Percentiles rank a stretch among this genome's conserved stretches.
Conservation (phyloP, 2,329 filamentous ascomycete species). For the Dactylellina parvicollis region DNA sequence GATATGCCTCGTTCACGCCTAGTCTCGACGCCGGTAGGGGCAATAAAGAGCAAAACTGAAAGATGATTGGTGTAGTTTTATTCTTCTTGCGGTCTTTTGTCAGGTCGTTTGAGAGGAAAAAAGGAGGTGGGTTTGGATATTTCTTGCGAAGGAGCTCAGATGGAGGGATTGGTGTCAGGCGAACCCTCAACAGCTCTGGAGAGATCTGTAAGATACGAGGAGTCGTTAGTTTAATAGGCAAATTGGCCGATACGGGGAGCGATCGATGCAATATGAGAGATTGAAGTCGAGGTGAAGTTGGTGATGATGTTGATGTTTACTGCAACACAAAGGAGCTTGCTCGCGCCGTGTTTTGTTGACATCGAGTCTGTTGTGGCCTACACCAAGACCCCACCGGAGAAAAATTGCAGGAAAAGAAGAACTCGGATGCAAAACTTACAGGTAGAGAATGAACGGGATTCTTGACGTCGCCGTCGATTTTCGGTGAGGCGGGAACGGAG, state of each 20-base stretch:
- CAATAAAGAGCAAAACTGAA: slow-evolving; percentile 7
- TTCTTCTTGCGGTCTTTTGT: slow-evolving; percentile 3
- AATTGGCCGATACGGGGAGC: background rate
- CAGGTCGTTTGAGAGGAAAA: slow-evolving; percentile 16
- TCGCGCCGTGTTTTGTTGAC: slow-evolving; percentile 20
- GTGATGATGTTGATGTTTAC: slow-evolving; percentile 18
- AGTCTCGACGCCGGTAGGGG: slow-evolving; percentile 16
- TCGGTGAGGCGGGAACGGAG: slow-evolving; percentile 2
- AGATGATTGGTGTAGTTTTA: background rate
- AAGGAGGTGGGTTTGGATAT: slow-evolving; percentile 36
- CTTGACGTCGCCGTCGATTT: background rate
- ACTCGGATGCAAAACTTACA: slow-evolving; percentile 1
- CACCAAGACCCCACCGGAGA: background rate
- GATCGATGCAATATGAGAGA: no score
- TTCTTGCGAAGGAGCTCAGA: slow-evolving; percentile 15
- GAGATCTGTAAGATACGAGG: slow-evolving; percentile 7
- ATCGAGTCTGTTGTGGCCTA: background rate
- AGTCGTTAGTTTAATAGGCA: background rate
- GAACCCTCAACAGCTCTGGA: slow-evolving; percentile 22
- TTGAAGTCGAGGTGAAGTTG: slow-evolving; percentile 9
- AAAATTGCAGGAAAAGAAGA: background rate
- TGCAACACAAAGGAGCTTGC: slow-evolving; percentile 38
- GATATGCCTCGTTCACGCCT: slow-evolving; percentile 40
- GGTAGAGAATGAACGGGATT: background rate
- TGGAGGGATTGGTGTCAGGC: slow-evolving; percentile 10